Evolutionary conservation across 176 grass and related monocot species (phyloP).

Genomic region (Carex cristatella): DNA sequence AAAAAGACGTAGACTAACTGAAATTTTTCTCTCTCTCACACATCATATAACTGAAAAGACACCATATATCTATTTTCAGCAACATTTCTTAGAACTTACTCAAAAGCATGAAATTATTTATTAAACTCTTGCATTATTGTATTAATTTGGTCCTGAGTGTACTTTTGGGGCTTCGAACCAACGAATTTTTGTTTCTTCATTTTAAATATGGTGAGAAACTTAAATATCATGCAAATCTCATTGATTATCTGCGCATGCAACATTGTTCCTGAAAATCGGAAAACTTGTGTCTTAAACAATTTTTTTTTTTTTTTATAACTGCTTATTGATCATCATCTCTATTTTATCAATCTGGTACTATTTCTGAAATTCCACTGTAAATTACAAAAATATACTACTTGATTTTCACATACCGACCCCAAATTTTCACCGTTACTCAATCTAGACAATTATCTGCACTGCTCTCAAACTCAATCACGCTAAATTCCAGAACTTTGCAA

Average conservation of each 20-base stretch:
- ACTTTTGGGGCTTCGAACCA: slow-evolving; percentile 8
- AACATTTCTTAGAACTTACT: slow-evolving; percentile 18
- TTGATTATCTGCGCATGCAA: background rate
- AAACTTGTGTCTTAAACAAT: background rate
- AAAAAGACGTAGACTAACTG: slow-evolving; percentile 8
- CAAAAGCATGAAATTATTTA: slow-evolving; percentile 14
- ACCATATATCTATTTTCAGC: background rate
- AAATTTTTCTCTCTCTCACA: background rate
- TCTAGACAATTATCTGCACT: background rate
- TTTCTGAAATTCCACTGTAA: background rate
- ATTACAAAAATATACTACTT: background rate
- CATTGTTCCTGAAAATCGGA: background rate
- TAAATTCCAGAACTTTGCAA: too few species aligned
- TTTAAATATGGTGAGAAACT: background rate
- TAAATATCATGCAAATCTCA: background rate
- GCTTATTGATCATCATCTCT: background rate
- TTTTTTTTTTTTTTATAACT: background rate
- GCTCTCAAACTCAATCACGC: background rate
- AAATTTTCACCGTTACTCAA: background rate
- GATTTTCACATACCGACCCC: background rate
- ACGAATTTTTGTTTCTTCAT: background rate
- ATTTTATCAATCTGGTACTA: background rate
- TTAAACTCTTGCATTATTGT: background rate
- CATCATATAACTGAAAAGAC: slow-evolving; percentile 5
- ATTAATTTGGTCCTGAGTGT: background rate